phyloP scores from a whole-genome alignment of 768 basidiomycete genomes.

The Phylloporus sp. region DNA sequence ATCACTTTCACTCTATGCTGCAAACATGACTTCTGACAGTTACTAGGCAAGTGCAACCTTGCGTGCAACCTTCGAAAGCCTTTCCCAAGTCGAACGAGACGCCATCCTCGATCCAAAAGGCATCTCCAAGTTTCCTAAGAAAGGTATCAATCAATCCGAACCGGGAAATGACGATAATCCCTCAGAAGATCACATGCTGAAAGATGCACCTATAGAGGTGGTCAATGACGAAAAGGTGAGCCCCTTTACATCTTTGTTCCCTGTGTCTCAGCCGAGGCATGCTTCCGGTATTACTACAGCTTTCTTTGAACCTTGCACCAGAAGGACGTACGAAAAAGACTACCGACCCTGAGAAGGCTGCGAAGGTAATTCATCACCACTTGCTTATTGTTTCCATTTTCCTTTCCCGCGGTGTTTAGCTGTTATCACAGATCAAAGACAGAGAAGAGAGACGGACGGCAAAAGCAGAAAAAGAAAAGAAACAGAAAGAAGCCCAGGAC shows the following conservation, averaged over 20 bases:
- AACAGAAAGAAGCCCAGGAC: constrained; percentile 61
- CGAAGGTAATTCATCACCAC: constrained; percentile 19
- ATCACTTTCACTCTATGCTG: not conserved
- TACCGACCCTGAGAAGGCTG: constrained; percentile 49
- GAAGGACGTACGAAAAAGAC: constrained; percentile 45
- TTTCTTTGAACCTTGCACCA: constrained; percentile 25
- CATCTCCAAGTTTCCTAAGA: constrained; percentile 28
- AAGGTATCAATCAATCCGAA: constrained; percentile 30
- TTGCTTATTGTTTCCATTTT: not conserved
- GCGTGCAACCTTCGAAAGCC: constrained; percentile 46
- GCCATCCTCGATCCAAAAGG: constrained; percentile 52
- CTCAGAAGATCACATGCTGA: constrained; percentile 24
- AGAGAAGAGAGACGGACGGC: constrained; percentile 62
- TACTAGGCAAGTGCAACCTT: constrained; percentile 57
- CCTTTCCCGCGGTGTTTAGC: constrained; percentile 9
- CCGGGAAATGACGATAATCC: not conserved
- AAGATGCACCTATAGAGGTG: constrained; percentile 28
- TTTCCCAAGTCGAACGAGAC: constrained; percentile 54
- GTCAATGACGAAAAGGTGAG: constrained; percentile 40
- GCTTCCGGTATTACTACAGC: constrained; percentile 4
- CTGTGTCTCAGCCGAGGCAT: not conserved
- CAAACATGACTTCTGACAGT: constrained; percentile 1
- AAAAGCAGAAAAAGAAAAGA: constrained; percentile 67
- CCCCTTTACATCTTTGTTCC: not conserved
- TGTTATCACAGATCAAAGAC: constrained; percentile 54